Base-by-base conservation (phyloP, 805 yeast genomes). In the Saturnispora zaruensis region DNA sequence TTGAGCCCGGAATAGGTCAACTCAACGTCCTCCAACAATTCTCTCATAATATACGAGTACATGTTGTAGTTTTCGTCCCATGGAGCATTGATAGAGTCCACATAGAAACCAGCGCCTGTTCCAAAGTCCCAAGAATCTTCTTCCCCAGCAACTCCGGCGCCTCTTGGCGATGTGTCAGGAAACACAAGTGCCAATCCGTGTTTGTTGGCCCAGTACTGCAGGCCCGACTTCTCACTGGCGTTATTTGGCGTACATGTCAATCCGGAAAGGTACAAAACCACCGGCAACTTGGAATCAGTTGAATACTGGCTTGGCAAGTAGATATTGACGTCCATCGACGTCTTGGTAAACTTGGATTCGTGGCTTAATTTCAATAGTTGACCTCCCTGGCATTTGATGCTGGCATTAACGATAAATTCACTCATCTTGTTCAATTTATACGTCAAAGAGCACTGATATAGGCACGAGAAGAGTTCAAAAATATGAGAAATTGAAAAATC, bases 91-190 rank as follows among this genome's bases (percentile, higher is more conserved):
- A 87, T 81, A 11, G 98, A 87, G 67, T 93, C 84, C 46, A 93
- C 77, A 62, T 93, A 91, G 71, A 91, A 93, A 0, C 97, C 96
- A 32, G 99, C 99, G 38, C 95, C 96, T 2, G 89, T 73, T 23
- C 99, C 99, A 62, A 91, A 87, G 64, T 89, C 96, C 81, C 84
- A 93, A 16, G 79, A 66, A 2, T 66, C 67, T 51, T 65, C 67
- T 63, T 84, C 93, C n/a, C 95, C 95, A 30, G 77, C 81, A 52
- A 83, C 73, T 45, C 72, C 73, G 13, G 83, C 80, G 14, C 95
- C 96, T 56, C 98, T 79, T 49, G 99, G 98, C 7, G 98, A 90
- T 3, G 99, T 93, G 67, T 91, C 99, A 18, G 99, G 98, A 66
- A 85, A 90, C 1, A 91, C 88, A 16, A 91, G 69, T 0, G 95